Percentiles rank a stretch among this genome's conserved stretches.
phyloP scores from a whole-genome alignment of 2,329 filamentous ascomycete genomes.

The Rasamsonia emersonii region DNA sequence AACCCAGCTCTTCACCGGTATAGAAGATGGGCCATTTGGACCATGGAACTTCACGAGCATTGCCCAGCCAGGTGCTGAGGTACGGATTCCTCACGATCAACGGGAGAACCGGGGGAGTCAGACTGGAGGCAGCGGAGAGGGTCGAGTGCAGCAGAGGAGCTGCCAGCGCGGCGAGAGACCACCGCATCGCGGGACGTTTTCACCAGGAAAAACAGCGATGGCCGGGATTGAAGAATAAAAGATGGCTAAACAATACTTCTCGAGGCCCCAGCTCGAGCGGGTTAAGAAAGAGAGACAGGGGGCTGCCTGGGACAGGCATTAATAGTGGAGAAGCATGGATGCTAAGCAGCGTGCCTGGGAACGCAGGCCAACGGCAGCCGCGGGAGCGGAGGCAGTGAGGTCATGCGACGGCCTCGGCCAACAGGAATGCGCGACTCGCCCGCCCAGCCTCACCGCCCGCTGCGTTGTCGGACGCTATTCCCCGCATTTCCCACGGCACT shows the following conservation, averaged over 20 bases:
- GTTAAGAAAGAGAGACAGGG: no score
- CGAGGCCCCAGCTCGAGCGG: no score
- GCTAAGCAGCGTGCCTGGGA: no score
- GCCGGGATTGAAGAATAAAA: not conserved
- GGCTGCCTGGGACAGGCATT: no score
- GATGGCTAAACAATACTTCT: not conserved
- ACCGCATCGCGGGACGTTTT: slow-evolving; percentile 21
- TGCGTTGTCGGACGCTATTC: no score
- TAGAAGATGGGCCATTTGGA: slow-evolving; percentile 80
- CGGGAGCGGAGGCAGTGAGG: no score
- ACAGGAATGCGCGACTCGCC: no score
- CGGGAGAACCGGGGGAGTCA: slow-evolving; percentile 59
- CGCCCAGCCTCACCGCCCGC: no score
- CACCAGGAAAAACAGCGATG: slow-evolving; percentile 2
- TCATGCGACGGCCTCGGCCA: no score
- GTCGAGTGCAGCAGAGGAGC: slow-evolving; percentile 32
- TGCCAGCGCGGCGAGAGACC: slow-evolving; percentile 22
- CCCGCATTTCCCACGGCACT: no score
- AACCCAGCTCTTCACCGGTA: slow-evolving; percentile 60
- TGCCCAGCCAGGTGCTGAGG: slow-evolving; percentile 63
- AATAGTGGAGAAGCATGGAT: no score
- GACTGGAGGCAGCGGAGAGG: slow-evolving; percentile 40
- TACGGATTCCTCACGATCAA: slow-evolving; percentile 71
- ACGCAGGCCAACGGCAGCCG: no score
- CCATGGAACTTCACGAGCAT: slow-evolving; percentile 70